Base-by-base conservation (phyloP, 2,329 filamentous ascomycete species). In the Hypoxylon sp. region DNA sequence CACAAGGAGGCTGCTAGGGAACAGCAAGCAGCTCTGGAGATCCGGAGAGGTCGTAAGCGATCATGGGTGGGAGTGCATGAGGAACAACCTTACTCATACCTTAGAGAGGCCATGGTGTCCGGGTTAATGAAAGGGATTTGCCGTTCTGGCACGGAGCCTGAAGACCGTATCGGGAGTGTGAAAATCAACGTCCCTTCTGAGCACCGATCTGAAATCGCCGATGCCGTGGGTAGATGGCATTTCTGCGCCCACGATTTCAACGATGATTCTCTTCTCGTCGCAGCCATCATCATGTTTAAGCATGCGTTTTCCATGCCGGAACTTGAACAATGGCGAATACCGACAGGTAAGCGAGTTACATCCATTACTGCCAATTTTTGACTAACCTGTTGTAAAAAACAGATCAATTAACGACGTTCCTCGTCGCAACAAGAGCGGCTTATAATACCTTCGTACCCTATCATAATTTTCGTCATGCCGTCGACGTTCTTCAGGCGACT, bases 371-470 rank as follows among this genome's bases (percentile, higher is more conserved):
- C 65, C 42, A 64, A 60, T 48, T 71, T 46, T 46, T 8, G 78
- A 74, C 83, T 87, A 78, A 87, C 80, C 0, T 75, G 65, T 72
- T 73, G 72, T 67, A 15, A 67, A 69, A 66, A 58, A 71, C 75
- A 93, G 93, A 92, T 74, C 91, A 97, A 79, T 85, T 99, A 29
- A 91, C 92, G 71, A 90, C 89, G 59, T 98, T 97, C 76, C 85
- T 98, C 67, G 87, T 97, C 69, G 94, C 94, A 58, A 96, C 94
- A 76, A 91, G 95, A 68, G 90, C 92, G 52, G 93, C 96, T n/a
- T 99, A 99, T 82, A 98, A 98, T 79, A 92, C 89, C 65, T 97
- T 97, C 79, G 94, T 98, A 37, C 92, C 95, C 21, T 99, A 98
- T 77, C 96, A 99, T 84, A 99, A 99, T 81, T 99, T 98, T 79